A percentile compares a stretch with the other conserved stretches of the same genome.
These are phyloP conservation scores for Catharanthus roseus DNA, from an alignment of 257 asterid species.

Conservation along the genomic window DNA sequence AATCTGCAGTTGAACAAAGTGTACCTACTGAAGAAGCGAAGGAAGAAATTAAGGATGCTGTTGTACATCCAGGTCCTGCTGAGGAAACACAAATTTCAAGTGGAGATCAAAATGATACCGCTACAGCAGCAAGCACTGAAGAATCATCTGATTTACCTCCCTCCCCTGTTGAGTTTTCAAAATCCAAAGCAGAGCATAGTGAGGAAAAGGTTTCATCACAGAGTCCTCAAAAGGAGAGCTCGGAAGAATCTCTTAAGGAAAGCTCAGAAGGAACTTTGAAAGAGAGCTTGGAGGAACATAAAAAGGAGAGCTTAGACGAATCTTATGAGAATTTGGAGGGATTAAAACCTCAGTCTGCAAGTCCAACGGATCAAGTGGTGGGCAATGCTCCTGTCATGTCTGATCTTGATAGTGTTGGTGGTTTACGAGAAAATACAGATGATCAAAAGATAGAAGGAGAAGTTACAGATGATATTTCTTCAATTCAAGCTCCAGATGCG, in stretches of 20 bases:
- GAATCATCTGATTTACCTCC: constrained; percentile 29
- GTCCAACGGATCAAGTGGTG: constrained; percentile 30
- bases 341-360: constrained; percentile 34
- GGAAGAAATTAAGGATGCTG: constrained; percentile 36
- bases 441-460: constrained; percentile 35
- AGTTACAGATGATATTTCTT: constrained; percentile 25
- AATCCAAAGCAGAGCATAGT: constrained; percentile 31
- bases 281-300: constrained; percentile 28
- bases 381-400: constrained; percentile 22
- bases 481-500: constrained; percentile 35
- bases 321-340: constrained; percentile 31
- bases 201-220: constrained; percentile 42
- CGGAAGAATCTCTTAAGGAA: constrained; percentile 29
- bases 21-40: constrained; percentile 33
- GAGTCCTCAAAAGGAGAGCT: constrained; percentile 27
- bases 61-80: constrained; percentile 32
- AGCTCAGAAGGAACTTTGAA: constrained; percentile 29
- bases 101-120: constrained; percentile 33
- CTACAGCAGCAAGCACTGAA: constrained; percentile 33
- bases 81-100: constrained; percentile 30
- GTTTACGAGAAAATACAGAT: constrained; percentile 30
- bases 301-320: constrained; percentile 27
- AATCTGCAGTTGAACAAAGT: constrained; percentile 28
- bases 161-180: constrained; percentile 34
- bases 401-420: constrained; percentile 23